Percentiles rank a stretch among this genome's conserved stretches.
Conservation (phyloP, 345 rosid genomes). For the Citrus mangshanensis region DNA sequence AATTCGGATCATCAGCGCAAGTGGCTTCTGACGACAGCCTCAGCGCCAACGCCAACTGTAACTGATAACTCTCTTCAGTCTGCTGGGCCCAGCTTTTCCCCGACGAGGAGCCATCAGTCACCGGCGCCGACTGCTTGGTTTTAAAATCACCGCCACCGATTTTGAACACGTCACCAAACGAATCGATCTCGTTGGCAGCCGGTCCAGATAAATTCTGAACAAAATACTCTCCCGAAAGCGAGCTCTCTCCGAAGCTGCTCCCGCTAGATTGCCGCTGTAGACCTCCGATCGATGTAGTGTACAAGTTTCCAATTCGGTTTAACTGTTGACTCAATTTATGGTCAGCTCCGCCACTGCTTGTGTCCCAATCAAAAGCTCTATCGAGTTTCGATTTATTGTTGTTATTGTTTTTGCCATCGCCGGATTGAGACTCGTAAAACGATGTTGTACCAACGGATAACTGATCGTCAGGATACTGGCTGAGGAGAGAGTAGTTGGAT, state of each 20-base stretch:
- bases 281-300: constrained; percentile 46
- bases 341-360: constrained; percentile 38
- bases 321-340: constrained; percentile 41
- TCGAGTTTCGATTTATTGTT: constrained; percentile 40
- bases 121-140: constrained; percentile 23
- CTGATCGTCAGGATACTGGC: constrained; percentile 76
- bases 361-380: constrained; percentile 70
- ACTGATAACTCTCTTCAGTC: constrained; percentile 99
- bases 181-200: constrained; percentile 68
- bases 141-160: constrained; percentile 45
- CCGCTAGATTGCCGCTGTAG: constrained; percentile 95
- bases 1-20: constrained; percentile 91
- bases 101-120: constrained; percentile 41
- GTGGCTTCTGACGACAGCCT: constrained; percentile 91
- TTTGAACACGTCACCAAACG: constrained; percentile 49
- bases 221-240: constrained; percentile 86
- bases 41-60: constrained; percentile 94
- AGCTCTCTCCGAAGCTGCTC: constrained; percentile 95
- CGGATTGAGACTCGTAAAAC: constrained; percentile 62
- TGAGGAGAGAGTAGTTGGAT: constrained; percentile 82
- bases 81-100: constrained; percentile 99
- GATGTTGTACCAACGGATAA: constrained; percentile 44
- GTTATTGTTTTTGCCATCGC: constrained; percentile 43
- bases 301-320: constrained; percentile 50
- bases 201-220: constrained; percentile 57